Evolutionary conservation across 495 filamentous ascomycete species (phyloP), one percentile per base, ranked within the genome.

Genomic region (Tuber melanosporum): DNA sequence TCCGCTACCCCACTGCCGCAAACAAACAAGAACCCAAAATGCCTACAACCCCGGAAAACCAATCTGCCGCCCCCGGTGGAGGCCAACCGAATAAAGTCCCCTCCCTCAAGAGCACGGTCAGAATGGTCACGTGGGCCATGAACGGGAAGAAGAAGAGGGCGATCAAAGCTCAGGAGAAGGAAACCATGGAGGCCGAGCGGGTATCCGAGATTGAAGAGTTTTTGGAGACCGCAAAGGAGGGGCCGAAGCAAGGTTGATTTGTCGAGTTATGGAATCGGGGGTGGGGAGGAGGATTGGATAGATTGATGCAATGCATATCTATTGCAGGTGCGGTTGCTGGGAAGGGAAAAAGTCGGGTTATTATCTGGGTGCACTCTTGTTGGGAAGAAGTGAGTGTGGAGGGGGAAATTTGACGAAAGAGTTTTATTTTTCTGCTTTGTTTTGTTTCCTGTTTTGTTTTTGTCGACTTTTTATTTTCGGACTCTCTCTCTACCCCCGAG

Each of bases 71-170:
- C n/a, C 3, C 52, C 26, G 52, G n/a, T 14, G 52, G 10, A 32
- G 52, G 26, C 52, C 52, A 62, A 15, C 52, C 52, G 26, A 62
- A 32, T 3, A 62, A 62, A 62, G n/a, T 9, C 52, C 52, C 52
- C n/a, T 62, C 52, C n/a, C n/a, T 62, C 15, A 62, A 62, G 52
- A 62, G 52, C 52, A 62, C 52, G n/a, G 52, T 62, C n/a, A 62
- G 52, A 62, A 62, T 62, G 52, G 52, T 62, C 52, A 62, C 52
- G 52, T 62, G 52, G 52, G 52, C 52, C 20, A 62, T 62, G 52
- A 62, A 62, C 52, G 52, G 52, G 26, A 62, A 62, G 52, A 62
- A 62, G 52, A 62, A 62, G 52, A 62, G 14, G 52, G 52, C 52
- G n/a, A 32, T 62, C 32, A 62, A 62, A 32, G 52, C n/a, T 0